A percentile compares a stretch with the other conserved stretches of the same genome.
Conservation (phyloP, 805 yeast species). For the Henningerozyma blattae region DNA sequence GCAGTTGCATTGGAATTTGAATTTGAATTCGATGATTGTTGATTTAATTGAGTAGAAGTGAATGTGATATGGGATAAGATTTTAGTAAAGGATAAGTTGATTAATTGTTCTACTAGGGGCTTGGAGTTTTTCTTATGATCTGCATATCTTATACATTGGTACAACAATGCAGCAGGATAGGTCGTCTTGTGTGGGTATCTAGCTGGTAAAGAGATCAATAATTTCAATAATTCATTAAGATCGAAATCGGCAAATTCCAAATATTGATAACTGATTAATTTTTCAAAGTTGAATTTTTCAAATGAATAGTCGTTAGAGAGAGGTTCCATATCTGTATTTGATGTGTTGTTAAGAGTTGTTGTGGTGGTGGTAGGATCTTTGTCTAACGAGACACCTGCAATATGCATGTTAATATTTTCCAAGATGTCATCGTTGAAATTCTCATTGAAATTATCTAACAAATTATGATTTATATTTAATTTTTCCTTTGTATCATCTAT, state of each 20-base stretch:
- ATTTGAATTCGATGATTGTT: not conserved
- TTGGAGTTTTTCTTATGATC: conserved; percentile 40
- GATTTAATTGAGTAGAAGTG: conserved; percentile 3
- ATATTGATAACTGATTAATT: conserved; percentile 43
- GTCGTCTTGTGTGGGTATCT: conserved; percentile 33
- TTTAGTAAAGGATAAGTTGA: conserved; percentile 49
- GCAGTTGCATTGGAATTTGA: not conserved
- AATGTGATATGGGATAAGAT: conserved; percentile 34
- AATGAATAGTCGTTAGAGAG: not conserved
- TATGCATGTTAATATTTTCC: conserved; percentile 28
- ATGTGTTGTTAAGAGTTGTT: conserved; percentile 1
- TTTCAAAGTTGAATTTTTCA: conserved; percentile 41
- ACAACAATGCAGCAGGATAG: conserved; percentile 58
- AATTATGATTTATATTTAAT: too few relatives aligned
- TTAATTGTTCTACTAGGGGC: conserved; percentile 44
- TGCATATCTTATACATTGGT: conserved; percentile 60
- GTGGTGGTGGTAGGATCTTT: conserved; percentile 8
- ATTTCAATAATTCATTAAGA: conserved; percentile 61
- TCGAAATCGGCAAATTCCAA: conserved; percentile 49
- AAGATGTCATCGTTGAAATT: conserved; percentile 2
- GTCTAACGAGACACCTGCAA: conserved; percentile 24
- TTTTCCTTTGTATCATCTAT: not conserved
- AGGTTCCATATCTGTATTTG: not conserved
- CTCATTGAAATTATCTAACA: not conserved
- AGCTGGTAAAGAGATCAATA: conserved; percentile 50